Base-by-base conservation (phyloP, 2,329 filamentous ascomycete genomes). In the Furcasterigmium sp. region DNA sequence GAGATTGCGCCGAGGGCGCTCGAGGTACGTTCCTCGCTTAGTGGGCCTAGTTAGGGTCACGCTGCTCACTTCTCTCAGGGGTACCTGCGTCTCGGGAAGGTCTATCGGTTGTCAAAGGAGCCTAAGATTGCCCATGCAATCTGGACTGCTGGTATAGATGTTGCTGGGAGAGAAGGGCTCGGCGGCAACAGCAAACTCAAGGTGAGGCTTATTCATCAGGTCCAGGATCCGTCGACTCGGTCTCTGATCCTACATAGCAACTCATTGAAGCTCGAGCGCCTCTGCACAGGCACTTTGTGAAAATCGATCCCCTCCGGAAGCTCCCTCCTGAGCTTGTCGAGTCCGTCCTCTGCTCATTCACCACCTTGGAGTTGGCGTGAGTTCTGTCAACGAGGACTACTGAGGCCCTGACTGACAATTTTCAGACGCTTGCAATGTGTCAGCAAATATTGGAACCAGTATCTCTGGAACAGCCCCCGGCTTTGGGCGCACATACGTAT, bases 21-120 rank as follows among this genome's bases (percentile, higher is more conserved):
- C 14, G 65, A 70, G 50, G 67, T 69, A 53, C 29, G 59, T 30
- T 8, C 8, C 13, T 14, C n/a, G n/a, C n/a, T 17, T 15, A n/a
- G 40, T 21, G 7, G 13, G 19, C 20, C 25, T 14, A 25, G 34
- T 14, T 9, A 9, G 3, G 13, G 10, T 15, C n/a, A 32, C n/a
- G 5, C 20, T 30, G 32, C 46, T 52, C 20, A 54, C 39, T 13
- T 7, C 13, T 15, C 3, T 10, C 26, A 70, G 67, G 67, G 67
- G 8, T 70, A 70, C 45, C 57, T 70, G 8, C 61, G 68, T 3
- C 50, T 70, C 5, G 67, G 63, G 2, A 69, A 70, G 47, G 53
- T 68, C 43, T 56, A 61, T 5, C 56, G 63, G 8, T 53, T 66
- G 3, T 58, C 64, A 43, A 64, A 63, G 47, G 60, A 67, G 8